Evolutionary conservation across 2,329 filamentous ascomycete genomes (phyloP).

Genomic region (Nakataea oryzae): DNA sequence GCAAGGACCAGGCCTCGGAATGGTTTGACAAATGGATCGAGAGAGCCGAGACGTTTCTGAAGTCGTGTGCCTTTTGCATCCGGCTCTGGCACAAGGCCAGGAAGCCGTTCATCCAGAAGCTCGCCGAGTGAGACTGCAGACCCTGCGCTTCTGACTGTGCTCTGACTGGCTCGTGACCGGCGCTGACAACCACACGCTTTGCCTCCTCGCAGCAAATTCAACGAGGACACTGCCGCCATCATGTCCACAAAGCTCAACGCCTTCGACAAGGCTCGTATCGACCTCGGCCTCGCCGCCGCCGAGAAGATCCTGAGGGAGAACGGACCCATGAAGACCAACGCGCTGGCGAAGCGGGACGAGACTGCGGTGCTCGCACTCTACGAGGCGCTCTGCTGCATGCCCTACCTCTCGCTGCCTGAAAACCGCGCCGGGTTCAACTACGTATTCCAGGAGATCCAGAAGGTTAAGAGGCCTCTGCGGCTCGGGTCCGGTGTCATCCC

Average conservation of each 20-base stretch:
- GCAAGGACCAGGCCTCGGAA: slow-evolving; percentile 45
- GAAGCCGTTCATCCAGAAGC: slow-evolving; percentile 47
- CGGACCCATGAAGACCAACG: slow-evolving; percentile 32
- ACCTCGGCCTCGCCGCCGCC: slow-evolving; percentile 33
- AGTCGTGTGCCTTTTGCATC: slow-evolving; percentile 59
- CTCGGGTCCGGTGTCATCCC: slow-evolving; percentile 64
- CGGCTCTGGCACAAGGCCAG: slow-evolving; percentile 65
- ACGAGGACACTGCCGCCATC: slow-evolving; percentile 24
- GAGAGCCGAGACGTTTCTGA: slow-evolving; percentile 47
- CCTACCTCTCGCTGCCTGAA: slow-evolving; percentile 53
- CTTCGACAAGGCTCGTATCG: slow-evolving; percentile 22
- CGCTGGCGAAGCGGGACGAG: slow-evolving; percentile 35
- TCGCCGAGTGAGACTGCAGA: slow-evolving; percentile 41
- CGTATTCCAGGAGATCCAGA: slow-evolving; percentile 73
- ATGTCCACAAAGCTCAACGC: slow-evolving; percentile 28
- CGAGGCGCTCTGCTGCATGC: slow-evolving; percentile 76
- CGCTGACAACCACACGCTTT: slow-evolving; percentile 1
- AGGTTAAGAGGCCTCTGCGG: slow-evolving; percentile 61
- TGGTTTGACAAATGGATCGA: slow-evolving; percentile 49
- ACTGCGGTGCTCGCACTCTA: slow-evolving; percentile 71
- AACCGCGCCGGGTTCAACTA: slow-evolving; percentile 58
- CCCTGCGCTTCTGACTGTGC: background rate
- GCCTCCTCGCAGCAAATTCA: slow-evolving; percentile 23
- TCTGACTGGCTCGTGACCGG: background rate
- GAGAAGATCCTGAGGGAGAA: slow-evolving; percentile 35